Conservation (phyloP, 2,329 filamentous ascomycete genomes). For the Beauveria sp. region DNA sequence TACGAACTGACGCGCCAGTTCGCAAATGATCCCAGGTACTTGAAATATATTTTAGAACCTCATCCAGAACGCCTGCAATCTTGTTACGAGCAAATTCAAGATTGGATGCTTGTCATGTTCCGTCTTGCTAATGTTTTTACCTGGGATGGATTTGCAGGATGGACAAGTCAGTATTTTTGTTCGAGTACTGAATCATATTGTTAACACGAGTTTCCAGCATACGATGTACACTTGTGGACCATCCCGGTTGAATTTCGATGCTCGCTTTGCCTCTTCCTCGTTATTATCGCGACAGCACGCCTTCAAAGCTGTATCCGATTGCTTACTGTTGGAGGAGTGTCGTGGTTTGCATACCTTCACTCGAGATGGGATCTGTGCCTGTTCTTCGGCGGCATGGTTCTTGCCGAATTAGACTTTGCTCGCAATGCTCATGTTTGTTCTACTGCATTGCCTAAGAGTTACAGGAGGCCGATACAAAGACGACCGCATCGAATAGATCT, state of each 20-base stretch:
- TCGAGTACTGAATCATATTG: neutral
- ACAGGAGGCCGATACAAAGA: neutral
- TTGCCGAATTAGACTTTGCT: conserved; percentile 48
- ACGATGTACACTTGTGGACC: conserved; percentile 55
- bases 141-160: conserved; percentile 41
- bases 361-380: conserved; percentile 48
- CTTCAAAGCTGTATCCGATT: conserved; percentile 35
- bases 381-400: conserved; percentile 45
- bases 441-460: conserved; percentile 14
- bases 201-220: conserved; percentile 23
- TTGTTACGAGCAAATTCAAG: conserved; percentile 31
- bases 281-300: conserved; percentile 42
- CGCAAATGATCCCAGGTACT: conserved; percentile 32
- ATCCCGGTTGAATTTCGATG: conserved; percentile 54
- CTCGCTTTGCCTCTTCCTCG: conserved; percentile 50
- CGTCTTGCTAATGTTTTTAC: conserved; percentile 43
- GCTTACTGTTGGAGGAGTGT: conserved; percentile 31
- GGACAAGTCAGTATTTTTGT: conserved; percentile 28
- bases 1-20: conserved; percentile 43
- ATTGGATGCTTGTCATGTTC: conserved; percentile 42
- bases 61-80: conserved; percentile 34
- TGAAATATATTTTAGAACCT: conserved; percentile 42
- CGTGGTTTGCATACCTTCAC: conserved; percentile 38
- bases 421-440: conserved; percentile 33
- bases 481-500: conserved; percentile 11